Evolutionary conservation across 2,329 filamentous ascomycete species (phyloP).

Genomic region (Zymoseptoria brevis): DNA sequence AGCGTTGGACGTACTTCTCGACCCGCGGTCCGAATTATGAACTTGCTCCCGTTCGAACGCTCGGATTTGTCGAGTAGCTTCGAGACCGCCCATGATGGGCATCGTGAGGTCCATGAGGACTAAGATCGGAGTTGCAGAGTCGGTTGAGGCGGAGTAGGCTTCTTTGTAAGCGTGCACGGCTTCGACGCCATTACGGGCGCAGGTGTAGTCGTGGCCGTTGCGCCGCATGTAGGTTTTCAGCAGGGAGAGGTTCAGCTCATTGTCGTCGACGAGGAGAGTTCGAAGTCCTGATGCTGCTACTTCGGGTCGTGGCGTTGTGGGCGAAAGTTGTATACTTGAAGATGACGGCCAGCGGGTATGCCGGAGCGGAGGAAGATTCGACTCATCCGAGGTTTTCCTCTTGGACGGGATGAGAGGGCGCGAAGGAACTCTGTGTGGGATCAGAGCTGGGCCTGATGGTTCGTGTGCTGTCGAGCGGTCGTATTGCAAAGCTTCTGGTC

Average conservation of each 20-base stretch:
- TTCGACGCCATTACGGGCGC: conserved; percentile 41
- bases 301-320: background rate
- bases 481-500: background rate
- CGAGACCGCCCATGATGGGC: conserved; percentile 20
- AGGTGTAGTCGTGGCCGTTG: conserved; percentile 32
- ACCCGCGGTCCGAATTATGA: background rate
- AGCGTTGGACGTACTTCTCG: background rate
- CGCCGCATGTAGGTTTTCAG: conserved; percentile 20
- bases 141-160: background rate
- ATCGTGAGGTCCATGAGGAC: conserved; percentile 33
- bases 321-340: background rate
- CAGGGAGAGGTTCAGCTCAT: conserved; percentile 23
- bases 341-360: background rate
- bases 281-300: background rate
- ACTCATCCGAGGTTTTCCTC: background rate
- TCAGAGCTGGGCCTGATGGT: background rate
- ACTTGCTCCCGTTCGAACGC: conserved; percentile 3
- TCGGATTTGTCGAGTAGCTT: conserved; percentile 21
- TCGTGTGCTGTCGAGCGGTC: background rate
- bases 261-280: conserved; percentile 25
- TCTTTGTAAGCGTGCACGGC: conserved; percentile 38
- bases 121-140: conserved; percentile 32
- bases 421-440: background rate
- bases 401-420: background rate
- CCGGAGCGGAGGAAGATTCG: background rate